Base-by-base conservation (phyloP, 2,329 filamentous ascomycete genomes). In the Aphanocladium album region DNA sequence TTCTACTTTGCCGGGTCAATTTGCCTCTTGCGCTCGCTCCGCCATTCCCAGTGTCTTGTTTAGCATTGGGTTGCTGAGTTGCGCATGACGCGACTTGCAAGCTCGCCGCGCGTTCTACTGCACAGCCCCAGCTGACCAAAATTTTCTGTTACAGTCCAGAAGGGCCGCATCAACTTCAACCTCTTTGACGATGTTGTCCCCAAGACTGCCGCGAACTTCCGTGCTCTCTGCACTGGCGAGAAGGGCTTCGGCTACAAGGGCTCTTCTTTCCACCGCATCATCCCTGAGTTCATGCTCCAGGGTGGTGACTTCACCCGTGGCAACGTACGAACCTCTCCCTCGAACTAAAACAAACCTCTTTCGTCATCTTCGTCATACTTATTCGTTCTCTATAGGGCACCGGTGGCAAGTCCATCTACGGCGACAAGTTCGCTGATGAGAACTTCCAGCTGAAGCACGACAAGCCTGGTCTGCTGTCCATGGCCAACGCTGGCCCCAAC, bases 401-500 rank as follows among this genome's bases (percentile, higher is more conserved):
- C 62, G 91, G 91, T 80, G 91, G 91, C 79, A 90, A 89, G 80
- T 96, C 90, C 76, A 96, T 96, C 85, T 96, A 96, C 78, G 91
- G 91, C 71, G 90, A 96, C 79, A 95, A 93, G 84, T 96, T 96
- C 74, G 79, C 87, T 71, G 91, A 96, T 75, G 91, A 96, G 88
- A 96, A 96, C 88, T 96, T 96, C 83, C 73, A 78, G 64, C 73
- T 82, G 68, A 87, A 85, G 81, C 92, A 96, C 86, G 77, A 76
- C 76, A 79, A 81, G 70, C 88, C 89, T 65, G 90, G 88, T 81
- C 83, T 93, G 69, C 84, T 96, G 68, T 96, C 92, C 78, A 96
- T 96, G 92, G 92, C 92, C 76, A 96, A 96, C 79, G 90, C 92
- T 70, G 92, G 92, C 69, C 89, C 89, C 73, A 96, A 98, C 89